Evolutionary conservation across 345 rosid species (phyloP), one percentile per base, ranked within the genome.

Genomic region (Bruguiera gymnorhiza): DNA sequence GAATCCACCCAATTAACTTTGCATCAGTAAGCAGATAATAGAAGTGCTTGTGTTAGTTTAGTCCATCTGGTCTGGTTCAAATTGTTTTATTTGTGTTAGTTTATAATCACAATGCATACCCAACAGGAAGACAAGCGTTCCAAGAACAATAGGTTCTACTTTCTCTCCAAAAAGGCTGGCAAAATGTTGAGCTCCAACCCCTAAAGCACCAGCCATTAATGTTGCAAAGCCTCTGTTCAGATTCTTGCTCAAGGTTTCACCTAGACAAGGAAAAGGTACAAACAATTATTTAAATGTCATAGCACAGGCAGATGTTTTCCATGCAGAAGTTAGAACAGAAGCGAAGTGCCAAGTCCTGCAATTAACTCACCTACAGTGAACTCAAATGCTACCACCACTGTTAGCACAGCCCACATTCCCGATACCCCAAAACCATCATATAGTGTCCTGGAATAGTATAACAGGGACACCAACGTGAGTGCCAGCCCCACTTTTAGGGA

Each of bases 341-440:
- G 8, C 26, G 56, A 21, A 60, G 24, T 37, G 23, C 8, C 30
- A 36, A 24, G 13, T 32, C 32, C 24, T 10, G 50, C 27, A 27
- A 54, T 36, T 16, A 31, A 32, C 66, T 70, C 67, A 76, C 79
- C 79, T 36, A 76, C 72, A 10, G 79, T 76, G 43, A 76, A 76
- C 51, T 76, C 79, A 66, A 71, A 76, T 32, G 71, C 58, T 6
- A 71, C 79, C 1, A 66, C 75, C 27, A 76, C 79, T 34, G 79
- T 76, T 20, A 76, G 43, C 24, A 76, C 79, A 61, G 79, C 79
- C 79, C 75, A 71, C 75, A 76, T 76, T 32, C 79, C 79, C 5
- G 79, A 63, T 31, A 32, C 61, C 24, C 79, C 79, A 61, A 76
- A 76, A 16, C 75, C 62, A 66, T 76, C 75, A 66, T 66, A 76